Conservation (phyloP, 2,329 filamentous ascomycete species). For the Aureobasidium vineae region DNA sequence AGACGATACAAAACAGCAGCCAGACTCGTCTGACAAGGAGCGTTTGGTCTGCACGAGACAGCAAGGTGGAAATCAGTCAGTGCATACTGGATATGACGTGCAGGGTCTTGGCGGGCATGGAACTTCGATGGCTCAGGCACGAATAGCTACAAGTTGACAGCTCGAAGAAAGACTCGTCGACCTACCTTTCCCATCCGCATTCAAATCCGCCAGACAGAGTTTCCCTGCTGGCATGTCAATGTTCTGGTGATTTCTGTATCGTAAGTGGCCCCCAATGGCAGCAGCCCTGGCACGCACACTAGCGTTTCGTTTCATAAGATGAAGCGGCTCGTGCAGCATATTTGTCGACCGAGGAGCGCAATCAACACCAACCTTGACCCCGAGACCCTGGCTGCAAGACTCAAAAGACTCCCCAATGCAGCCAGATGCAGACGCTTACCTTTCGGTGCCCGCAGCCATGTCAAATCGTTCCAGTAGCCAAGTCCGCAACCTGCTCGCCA, state of each 20-base stretch:
- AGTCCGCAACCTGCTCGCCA: constrained; percentile 50
- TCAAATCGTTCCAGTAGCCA: constrained; percentile 43
- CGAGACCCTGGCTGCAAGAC: not conserved
- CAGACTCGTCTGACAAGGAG: not conserved
- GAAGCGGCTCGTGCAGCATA: constrained; percentile 22
- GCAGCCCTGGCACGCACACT: constrained; percentile 10
- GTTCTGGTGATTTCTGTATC: not conserved
- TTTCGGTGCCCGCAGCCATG: constrained; percentile 44
- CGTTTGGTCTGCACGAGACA: not conserved
- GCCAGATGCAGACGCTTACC: constrained; percentile 20
- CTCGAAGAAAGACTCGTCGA: not conserved
- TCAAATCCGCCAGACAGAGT: not conserved
- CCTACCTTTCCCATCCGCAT: not conserved
- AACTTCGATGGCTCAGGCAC: constrained; percentile 6
- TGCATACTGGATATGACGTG: constrained; percentile 18
- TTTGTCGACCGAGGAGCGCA: constrained; percentile 13
- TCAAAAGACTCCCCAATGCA: constrained; percentile 21
- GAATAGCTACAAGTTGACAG: not conserved
- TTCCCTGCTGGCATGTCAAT: constrained; percentile 13
- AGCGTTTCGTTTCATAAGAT: constrained; percentile 24
- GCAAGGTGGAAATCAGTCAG: not conserved
- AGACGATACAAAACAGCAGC: not conserved
- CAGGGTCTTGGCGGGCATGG: constrained; percentile 8
- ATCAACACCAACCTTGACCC: constrained; percentile 20
- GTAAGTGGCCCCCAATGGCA: constrained; percentile 17